These are phyloP conservation scores for Gossypium thurberi DNA, from an alignment of 345 rosid genomes.

Conservation along the genomic window DNA sequence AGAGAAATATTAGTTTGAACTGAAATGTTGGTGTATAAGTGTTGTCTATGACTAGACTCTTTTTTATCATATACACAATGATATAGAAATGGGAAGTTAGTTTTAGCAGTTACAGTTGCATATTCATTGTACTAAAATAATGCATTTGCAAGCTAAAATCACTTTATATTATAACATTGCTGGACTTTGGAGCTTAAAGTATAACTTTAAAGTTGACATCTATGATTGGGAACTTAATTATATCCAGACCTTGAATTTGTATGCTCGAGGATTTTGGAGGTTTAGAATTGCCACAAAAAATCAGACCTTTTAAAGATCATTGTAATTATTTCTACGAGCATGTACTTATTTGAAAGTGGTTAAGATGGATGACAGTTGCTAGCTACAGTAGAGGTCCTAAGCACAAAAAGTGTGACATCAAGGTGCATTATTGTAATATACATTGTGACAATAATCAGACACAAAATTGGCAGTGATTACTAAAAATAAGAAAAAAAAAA, in stretches of 20 bases:
- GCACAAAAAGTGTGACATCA: neutral
- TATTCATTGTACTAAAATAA: neutral
- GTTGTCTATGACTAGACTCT: neutral
- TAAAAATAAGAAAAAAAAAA: neutral
- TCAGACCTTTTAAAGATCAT: neutral
- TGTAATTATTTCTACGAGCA: neutral
- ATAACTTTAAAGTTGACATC: neutral
- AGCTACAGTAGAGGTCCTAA: neutral
- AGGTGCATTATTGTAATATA: neutral
- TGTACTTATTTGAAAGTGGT: conserved; percentile 1
- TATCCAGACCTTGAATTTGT: neutral
- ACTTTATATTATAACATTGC: neutral
- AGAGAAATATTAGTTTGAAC: neutral
- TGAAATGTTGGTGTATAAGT: neutral
- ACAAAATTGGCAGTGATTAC: neutral
- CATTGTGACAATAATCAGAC: neutral
- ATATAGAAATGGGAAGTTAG: neutral
- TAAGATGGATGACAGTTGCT: neutral
- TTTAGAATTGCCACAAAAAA: neutral
- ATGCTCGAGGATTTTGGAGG: neutral
- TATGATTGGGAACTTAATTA: neutral
- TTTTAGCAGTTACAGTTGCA: neutral
- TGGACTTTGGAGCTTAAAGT: neutral
- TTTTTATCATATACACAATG: neutral
- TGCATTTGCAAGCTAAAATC: neutral